A percentile compares a stretch with the other conserved stretches of the same genome.
These are phyloP conservation scores for Coemansia sp. DNA, from an alignment of 192 early-diverging fungal species.

Conservation along the genomic window DNA sequence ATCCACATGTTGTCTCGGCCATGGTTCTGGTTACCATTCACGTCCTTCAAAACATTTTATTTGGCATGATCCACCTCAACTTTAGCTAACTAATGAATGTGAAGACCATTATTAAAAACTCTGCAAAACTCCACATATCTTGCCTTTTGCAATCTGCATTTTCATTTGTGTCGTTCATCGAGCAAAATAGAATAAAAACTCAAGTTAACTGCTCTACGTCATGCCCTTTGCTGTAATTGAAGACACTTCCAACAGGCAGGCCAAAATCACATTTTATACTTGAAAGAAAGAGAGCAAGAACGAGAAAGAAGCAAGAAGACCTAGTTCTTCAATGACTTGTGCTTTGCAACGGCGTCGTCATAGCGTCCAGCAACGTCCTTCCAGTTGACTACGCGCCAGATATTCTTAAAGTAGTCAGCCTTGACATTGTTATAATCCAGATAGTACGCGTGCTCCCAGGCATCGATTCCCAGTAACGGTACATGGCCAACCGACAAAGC, in stretches of 20 bases:
- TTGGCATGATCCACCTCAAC: conserved; percentile 62
- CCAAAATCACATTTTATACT: not conserved
- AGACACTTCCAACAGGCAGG: too few relatives aligned
- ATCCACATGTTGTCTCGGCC: conserved; percentile 66
- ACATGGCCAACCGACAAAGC: conserved; percentile 58
- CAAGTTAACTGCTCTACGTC: too few relatives aligned
- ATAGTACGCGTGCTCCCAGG: conserved; percentile 98
- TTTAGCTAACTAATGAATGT: conserved; percentile 28
- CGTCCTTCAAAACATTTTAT: conserved; percentile 69
- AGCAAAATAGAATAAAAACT: not conserved
- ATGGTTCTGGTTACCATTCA: conserved; percentile 71
- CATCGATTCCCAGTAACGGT: conserved; percentile 90
- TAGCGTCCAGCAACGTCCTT: conserved; percentile 88
- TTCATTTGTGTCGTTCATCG: not conserved
- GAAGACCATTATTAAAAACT: not conserved
- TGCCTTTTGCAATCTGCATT: not conserved
- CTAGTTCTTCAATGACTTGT: conserved; percentile 8
- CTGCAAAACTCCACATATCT: not conserved
- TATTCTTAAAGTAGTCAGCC: conserved; percentile 92
- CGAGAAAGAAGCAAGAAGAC: not conserved
- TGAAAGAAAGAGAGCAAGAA: not conserved
- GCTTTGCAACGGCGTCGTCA: conserved; percentile 57
- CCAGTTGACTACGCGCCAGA: conserved; percentile 98
- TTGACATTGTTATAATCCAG: conserved; percentile 97
- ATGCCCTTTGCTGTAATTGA: too few relatives aligned